Conservation (phyloP, 352 stramenopile species). For the Phytopythium vexans region DNA sequence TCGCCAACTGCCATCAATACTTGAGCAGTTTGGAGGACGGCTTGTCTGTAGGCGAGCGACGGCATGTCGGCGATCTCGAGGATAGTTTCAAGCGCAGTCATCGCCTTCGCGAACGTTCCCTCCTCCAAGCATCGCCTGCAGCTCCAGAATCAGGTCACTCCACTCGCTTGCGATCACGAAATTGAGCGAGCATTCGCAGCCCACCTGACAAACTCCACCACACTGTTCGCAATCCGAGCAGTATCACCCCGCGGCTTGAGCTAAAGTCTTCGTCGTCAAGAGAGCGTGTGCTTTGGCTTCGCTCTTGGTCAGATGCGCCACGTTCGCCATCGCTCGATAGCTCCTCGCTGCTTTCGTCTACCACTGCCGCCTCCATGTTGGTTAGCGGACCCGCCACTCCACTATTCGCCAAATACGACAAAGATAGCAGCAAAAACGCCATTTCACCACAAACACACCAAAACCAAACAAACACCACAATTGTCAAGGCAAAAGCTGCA, state of each 20-base stretch:
- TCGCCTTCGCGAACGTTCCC: constrained; percentile 39
- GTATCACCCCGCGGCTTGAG: constrained; percentile 8
- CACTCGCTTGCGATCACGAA: neutral
- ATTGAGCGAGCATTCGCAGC: neutral
- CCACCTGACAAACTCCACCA: constrained; percentile 21
- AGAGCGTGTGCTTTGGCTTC: too few species aligned
- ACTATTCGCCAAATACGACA: too few species aligned
- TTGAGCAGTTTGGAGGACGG: constrained; percentile 37
- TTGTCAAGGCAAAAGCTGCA: neutral
- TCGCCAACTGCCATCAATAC: constrained; percentile 27
- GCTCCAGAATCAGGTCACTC: neutral
- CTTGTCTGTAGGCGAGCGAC: constrained; percentile 21
- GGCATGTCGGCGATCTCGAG: constrained; percentile 32
- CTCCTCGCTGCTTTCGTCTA: too few species aligned
- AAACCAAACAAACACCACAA: too few species aligned
- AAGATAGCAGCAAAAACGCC: too few species aligned
- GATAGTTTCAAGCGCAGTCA: constrained; percentile 36
- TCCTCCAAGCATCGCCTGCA: constrained; percentile 37
- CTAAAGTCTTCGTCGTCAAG: neutral
- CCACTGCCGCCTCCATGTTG: too few species aligned
- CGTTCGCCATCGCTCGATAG: too few species aligned
- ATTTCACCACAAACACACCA: too few species aligned
- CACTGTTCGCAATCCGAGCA: constrained; percentile 14
- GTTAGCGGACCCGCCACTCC: too few species aligned
- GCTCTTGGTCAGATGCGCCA: too few species aligned